Evolutionary conservation across 257 asterid species (phyloP).

Genomic region (Solanum chiquidenum): DNA sequence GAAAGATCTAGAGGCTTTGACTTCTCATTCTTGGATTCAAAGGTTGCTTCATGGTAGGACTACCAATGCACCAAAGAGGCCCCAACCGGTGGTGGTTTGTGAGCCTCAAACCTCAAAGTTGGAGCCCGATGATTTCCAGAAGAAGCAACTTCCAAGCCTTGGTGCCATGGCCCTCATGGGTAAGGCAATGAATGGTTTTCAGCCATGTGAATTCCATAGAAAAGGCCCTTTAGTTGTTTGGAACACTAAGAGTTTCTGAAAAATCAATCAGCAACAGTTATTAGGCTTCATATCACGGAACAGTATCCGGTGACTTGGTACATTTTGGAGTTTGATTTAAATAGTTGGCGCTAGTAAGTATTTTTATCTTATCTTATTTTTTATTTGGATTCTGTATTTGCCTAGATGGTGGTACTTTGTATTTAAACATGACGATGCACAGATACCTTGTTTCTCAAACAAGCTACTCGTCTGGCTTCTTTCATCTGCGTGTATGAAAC

Average conservation of each 20-base stretch:
- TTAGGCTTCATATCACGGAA: no score
- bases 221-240: constrained; percentile 55
- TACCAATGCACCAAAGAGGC: constrained; percentile 6
- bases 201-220: constrained; percentile 36
- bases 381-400: background rate
- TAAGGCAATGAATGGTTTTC: constrained; percentile 45
- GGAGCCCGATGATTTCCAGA: constrained; percentile 26
- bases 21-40: constrained; percentile 61
- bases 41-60: constrained; percentile 42
- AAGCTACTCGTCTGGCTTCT: background rate
- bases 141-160: constrained; percentile 71
- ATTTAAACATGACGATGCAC: background rate
- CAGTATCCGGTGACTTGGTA: background rate
- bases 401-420: background rate
- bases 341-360: background rate
- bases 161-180: constrained; percentile 84
- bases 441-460: background rate
- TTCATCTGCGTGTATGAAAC: background rate
- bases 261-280: background rate
- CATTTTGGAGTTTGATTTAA: background rate
- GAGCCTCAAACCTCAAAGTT: constrained; percentile 36
- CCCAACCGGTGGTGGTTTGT: constrained; percentile 22
- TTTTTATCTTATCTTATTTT: background rate
- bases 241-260: constrained; percentile 36
- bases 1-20: constrained; percentile 17